These are phyloP conservation scores for Aspergillus sp. DNA, from an alignment of 2,329 filamentous ascomycete genomes.

Conservation along the genomic window DNA sequence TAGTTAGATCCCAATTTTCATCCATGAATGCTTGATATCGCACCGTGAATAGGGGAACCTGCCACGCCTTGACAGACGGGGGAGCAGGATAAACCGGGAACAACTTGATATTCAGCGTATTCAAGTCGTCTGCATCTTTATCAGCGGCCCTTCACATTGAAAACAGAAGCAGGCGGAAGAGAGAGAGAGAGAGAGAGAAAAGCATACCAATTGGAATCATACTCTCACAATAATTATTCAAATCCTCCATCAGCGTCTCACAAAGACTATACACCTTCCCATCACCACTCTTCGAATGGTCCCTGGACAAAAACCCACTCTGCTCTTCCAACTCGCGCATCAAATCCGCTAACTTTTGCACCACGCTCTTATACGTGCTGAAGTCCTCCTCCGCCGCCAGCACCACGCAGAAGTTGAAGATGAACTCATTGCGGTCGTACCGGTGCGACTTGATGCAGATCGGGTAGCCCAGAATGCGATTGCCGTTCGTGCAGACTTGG, in stretches of 20 bases:
- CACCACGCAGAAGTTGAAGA: conserved; percentile 93
- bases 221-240: conserved; percentile 96
- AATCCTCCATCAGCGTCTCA: conserved; percentile 78
- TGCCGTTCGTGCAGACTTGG: conserved; percentile 60
- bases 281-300: conserved; percentile 38
- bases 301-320: conserved; percentile 61
- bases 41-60: conserved; percentile 72
- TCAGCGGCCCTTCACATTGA: background rate
- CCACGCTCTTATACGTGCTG: conserved; percentile 72
- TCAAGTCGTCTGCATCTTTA: conserved; percentile 62
- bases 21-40: conserved; percentile 46
- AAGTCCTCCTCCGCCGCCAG: conserved; percentile 63
- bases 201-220: conserved; percentile 85
- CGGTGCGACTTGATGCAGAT: conserved; percentile 75
- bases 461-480: conserved; percentile 78
- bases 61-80: conserved; percentile 71
- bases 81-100: conserved; percentile 76
- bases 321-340: conserved; percentile 90
- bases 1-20: conserved; percentile 48
- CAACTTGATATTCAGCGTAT: conserved; percentile 92
- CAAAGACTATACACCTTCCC: conserved; percentile 60
- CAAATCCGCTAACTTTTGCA: conserved; percentile 73
- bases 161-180: too few species aligned
- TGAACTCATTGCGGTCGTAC: conserved; percentile 90
- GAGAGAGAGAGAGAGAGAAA: background rate